phyloP scores from a whole-genome alignment of 139 green algal genomes.

The Chlorella vulgaris region DNA sequence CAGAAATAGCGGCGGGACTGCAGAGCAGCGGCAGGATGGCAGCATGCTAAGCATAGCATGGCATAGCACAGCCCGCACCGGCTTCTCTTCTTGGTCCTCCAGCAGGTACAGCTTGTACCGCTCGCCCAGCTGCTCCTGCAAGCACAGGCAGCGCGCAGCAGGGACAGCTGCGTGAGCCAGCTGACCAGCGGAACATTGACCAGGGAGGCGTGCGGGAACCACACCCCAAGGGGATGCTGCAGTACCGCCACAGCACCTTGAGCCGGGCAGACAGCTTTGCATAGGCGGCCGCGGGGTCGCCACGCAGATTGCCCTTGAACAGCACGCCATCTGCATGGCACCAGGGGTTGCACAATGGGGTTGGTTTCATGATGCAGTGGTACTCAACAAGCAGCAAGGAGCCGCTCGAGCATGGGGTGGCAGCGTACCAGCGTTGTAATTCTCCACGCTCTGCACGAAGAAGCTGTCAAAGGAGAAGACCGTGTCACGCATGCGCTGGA shows the following conservation, averaged over 20 bases:
- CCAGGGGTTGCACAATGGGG: background rate
- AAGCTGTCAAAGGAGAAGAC: slow-evolving; percentile 91
- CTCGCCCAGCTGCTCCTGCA: slow-evolving; percentile 59
- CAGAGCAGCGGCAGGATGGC: too few relatives aligned
- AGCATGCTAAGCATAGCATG: background rate
- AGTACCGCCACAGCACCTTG: slow-evolving; percentile 43
- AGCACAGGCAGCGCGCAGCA: background rate
- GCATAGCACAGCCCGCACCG: slow-evolving; percentile 51
- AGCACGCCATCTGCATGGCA: slow-evolving; percentile 67
- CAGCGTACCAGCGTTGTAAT: slow-evolving; percentile 60
- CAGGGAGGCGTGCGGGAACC: too few relatives aligned
- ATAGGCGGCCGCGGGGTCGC: slow-evolving; percentile 60
- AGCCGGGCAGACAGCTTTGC: slow-evolving; percentile 60
- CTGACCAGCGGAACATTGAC: too few relatives aligned
- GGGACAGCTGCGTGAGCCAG: too few relatives aligned
- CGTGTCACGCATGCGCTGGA: slow-evolving; percentile 69
- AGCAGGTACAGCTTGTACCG: slow-evolving; percentile 77
- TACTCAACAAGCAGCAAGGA: background rate
- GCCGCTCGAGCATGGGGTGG: too few relatives aligned
- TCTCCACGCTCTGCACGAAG: slow-evolving; percentile 81
- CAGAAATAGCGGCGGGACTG: too few relatives aligned
- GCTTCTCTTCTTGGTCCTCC: slow-evolving; percentile 74
- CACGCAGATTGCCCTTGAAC: slow-evolving; percentile 88
- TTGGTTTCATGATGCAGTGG: too few relatives aligned
- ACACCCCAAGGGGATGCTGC: slow-evolving; percentile 20